These are phyloP conservation scores for Clarireedia homoeocarpa DNA, from an alignment of 2,329 filamentous ascomycete genomes.

Conservation along the genomic window DNA sequence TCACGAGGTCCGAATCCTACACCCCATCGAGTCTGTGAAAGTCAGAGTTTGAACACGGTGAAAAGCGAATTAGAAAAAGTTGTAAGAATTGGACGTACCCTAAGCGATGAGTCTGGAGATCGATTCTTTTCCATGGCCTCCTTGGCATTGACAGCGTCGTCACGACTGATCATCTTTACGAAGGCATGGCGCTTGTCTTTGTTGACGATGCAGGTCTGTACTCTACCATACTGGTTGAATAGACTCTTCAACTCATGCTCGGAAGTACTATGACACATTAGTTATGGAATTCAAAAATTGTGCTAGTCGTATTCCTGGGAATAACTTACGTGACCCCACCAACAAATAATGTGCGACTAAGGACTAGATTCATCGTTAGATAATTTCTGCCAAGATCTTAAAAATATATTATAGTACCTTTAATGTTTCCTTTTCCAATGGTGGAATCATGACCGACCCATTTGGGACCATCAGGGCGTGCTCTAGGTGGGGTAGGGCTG, in stretches of 20 bases:
- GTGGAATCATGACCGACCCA: conserved; percentile 72
- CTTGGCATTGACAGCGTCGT: conserved; percentile 77
- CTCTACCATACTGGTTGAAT: conserved; percentile 74
- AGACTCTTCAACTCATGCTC: conserved; percentile 76
- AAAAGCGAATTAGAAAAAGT: not conserved
- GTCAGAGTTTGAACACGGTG: conserved; percentile 22
- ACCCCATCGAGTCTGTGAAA: conserved; percentile 78
- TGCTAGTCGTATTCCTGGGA: conserved; percentile 2
- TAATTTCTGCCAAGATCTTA: not conserved
- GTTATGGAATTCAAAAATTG: conserved; percentile 3
- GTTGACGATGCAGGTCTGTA: conserved; percentile 98
- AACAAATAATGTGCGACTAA: conserved; percentile 92
- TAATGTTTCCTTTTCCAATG: conserved; percentile 72
- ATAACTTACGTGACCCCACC: conserved; percentile 78
- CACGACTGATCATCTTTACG: conserved; percentile 93
- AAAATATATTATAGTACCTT: conserved; percentile 38
- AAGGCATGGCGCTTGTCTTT: conserved; percentile 97
- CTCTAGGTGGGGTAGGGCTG: conserved; percentile 49
- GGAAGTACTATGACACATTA: conserved; percentile 47
- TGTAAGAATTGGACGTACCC: conserved; percentile 18
- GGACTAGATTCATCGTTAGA: conserved; percentile 43
- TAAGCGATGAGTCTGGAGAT: conserved; percentile 50
- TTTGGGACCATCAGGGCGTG: conserved; percentile 48
- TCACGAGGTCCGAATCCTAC: conserved; percentile 95
- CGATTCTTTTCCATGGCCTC: conserved; percentile 78